Evolutionary conservation across 2,329 filamentous ascomycete species (phyloP).

Genomic region (Pestalotiopsis sp.): DNA sequence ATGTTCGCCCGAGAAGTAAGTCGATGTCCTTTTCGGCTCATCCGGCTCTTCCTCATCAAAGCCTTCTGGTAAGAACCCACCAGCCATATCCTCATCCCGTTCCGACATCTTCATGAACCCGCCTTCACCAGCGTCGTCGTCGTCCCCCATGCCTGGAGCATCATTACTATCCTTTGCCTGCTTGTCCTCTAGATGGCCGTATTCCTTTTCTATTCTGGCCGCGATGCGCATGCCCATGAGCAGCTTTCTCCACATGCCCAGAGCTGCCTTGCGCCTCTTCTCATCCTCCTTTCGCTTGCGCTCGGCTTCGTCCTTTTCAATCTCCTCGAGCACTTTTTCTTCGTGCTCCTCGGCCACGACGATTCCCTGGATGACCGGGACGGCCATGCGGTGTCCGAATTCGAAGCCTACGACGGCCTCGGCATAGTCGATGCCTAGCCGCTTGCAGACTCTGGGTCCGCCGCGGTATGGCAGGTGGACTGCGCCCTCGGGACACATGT

Average conservation of each 20-base stretch:
- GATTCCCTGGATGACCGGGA: constrained; percentile 88
- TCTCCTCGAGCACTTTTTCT: constrained; percentile 73
- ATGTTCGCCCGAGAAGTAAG: constrained; percentile 49
- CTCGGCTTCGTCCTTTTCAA: constrained; percentile 77
- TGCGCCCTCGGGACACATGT: constrained; percentile 84
- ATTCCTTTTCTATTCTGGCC: constrained; percentile 75
- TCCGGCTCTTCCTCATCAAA: constrained; percentile 51
- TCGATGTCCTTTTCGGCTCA: constrained; percentile 39
- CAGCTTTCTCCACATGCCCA: constrained; percentile 85
- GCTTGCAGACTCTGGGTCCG: constrained; percentile 78
- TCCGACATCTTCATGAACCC: constrained; percentile 22
- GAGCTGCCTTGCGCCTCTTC: constrained; percentile 73
- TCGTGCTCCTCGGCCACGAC: constrained; percentile 84
- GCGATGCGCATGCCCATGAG: constrained; percentile 83
- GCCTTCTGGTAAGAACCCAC: constrained; percentile 63
- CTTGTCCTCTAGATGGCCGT: constrained; percentile 63
- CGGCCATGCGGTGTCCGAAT: constrained; percentile 91
- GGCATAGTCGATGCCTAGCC: constrained; percentile 83
- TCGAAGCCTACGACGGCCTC: constrained; percentile 97
- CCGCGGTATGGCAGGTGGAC: constrained; percentile 81
- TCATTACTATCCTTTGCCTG: constrained; percentile 43
- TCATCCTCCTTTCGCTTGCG: constrained; percentile 77
- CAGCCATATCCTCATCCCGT: constrained; percentile 55
- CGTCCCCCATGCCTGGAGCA: constrained; percentile 49
- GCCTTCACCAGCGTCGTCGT: constrained; percentile 28